Base-by-base conservation (phyloP, 2,329 filamentous ascomycete species). In the Penicillium polonicum region DNA sequence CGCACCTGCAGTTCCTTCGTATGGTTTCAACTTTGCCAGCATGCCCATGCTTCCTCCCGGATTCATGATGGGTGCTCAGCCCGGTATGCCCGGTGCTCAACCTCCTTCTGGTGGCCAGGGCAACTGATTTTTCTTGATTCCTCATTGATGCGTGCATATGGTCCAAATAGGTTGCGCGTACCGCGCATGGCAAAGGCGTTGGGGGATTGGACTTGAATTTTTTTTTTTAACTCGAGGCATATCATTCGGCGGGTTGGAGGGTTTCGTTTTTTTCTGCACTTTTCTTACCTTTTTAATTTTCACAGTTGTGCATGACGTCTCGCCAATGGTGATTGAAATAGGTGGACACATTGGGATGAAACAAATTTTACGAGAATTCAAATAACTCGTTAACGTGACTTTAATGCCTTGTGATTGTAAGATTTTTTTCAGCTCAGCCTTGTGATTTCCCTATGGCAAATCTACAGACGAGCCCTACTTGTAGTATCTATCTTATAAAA, bases 1-100 rank as follows among this genome's bases (percentile, higher is more conserved):
- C 3, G 78, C 82, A 3, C 81, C 82, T 15, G 77, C 81, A 7
- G 80, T 84, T 6, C 82, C 82, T 44, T 79, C 80, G 4, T 84
- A 84, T 60, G 82, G 81, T 9, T 84, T 83, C 65, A 80, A 79
- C 38, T 78, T 80, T 58, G 72, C 77, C 12, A 76, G 76, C 19
- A 80, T 80, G 76, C 76, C 77, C 41, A 76, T 79, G 71, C 75
- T 81, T 27, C 78, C 78, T 52, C 76, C 78, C 21, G 78, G 77
- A 13, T 81, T 80, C 65, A 77, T 79, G 72, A 72, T 79, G 67
- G 74, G 74, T 39, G 68, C 66, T 19, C 71, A 74, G 53, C 65
- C 68, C 38, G 70, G 71, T 41, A 66, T 65, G 48, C 64, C 69
- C 9, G 66, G 69, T 19, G 53, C 68, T 23, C 74, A 75, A 51